Conservation (phyloP, 805 yeast species). For the Lachancea dasiensis region DNA sequence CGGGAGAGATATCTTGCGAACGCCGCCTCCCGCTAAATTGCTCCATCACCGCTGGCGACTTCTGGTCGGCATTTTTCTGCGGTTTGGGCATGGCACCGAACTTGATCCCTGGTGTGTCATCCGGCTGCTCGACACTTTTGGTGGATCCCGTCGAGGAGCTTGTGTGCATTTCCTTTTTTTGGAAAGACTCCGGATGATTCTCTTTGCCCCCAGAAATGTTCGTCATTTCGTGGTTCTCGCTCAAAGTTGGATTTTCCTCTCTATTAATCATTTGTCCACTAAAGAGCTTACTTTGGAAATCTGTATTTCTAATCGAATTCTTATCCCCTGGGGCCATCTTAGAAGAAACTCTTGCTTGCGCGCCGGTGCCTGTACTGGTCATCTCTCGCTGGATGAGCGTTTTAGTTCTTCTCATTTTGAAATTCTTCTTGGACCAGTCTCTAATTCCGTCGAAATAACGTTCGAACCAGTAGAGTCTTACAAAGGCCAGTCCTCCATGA, state of each 20-base stretch:
- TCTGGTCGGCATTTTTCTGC: slow-evolving; percentile 4
- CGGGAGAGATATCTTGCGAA: slow-evolving; percentile 58
- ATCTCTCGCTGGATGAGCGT: slow-evolving; percentile 31
- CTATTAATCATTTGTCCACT: slow-evolving; percentile 32
- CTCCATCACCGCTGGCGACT: slow-evolving; percentile 17
- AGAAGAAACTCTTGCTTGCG: slow-evolving; percentile 1
- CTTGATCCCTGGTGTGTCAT: slow-evolving; percentile 5
- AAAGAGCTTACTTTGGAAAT: slow-evolving; percentile 32
- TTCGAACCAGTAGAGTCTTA: slow-evolving; percentile 86
- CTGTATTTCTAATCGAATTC: slow-evolving; percentile 10
- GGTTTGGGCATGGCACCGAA: slow-evolving; percentile 9
- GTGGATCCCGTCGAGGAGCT: slow-evolving; percentile 7
- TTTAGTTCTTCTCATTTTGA: slow-evolving; percentile 69
- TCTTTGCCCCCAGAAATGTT: background rate
- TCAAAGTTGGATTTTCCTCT: slow-evolving; percentile 22
- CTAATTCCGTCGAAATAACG: slow-evolving; percentile 79
- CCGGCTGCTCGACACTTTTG: slow-evolving; percentile 3
- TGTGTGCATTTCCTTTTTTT: slow-evolving; percentile 3
- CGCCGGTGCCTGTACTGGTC: slow-evolving; percentile 13
- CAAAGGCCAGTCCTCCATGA: slow-evolving; percentile 68
- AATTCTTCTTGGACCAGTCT: slow-evolving; percentile 67
- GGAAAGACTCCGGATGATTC: background rate
- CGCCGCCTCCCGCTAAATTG: slow-evolving; percentile 31
- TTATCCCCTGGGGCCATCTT: background rate
- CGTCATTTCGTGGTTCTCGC: slow-evolving; percentile 10